A percentile compares a stretch with the other conserved stretches of the same genome.
Conservation (phyloP, 805 yeast species). For the Yamadazyma nakazawae region DNA sequence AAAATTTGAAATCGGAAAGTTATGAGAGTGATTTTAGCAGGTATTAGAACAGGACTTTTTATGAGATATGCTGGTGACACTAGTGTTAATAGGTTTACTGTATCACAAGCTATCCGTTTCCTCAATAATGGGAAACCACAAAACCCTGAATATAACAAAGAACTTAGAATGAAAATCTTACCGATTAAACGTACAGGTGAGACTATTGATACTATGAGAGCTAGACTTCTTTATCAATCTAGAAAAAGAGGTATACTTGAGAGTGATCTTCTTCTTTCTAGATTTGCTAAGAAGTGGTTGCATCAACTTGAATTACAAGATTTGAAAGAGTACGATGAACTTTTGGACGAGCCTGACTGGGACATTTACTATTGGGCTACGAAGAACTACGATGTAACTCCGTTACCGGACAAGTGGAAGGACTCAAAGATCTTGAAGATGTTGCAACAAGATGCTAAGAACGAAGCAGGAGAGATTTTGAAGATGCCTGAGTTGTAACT, state of each 20-base stretch:
- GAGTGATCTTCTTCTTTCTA: conserved; percentile 78
- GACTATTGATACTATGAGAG: conserved; percentile 66
- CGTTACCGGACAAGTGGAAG: conserved; percentile 85
- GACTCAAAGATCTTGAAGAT: conserved; percentile 56
- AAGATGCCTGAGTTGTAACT: conserved; percentile 68
- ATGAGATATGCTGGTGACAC: not conserved
- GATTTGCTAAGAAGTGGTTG: conserved; percentile 79
- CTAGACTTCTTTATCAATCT: conserved; percentile 87
- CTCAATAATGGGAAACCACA: conserved; percentile 43
- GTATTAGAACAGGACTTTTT: not conserved
- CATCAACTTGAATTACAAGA: conserved; percentile 56
- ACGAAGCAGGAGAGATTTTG: conserved; percentile 66
- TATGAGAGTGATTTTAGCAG: not conserved
- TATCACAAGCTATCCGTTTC: conserved; percentile 9
- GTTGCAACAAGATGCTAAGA: conserved; percentile 72
- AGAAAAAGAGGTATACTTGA: conserved; percentile 95
- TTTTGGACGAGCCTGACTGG: conserved; percentile 97
- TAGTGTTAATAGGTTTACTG: not conserved
- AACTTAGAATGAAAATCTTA: conserved; percentile 52
- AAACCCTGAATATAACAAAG: conserved; percentile 30
- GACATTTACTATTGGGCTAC: conserved; percentile 99
- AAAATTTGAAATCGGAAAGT: not conserved
- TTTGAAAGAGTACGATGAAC: conserved; percentile 77
- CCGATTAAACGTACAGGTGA: conserved; percentile 81
- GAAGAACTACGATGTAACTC: conserved; percentile 72